Base-by-base conservation (phyloP, 2,329 filamentous ascomycete species). In the Neurospora sp. region DNA sequence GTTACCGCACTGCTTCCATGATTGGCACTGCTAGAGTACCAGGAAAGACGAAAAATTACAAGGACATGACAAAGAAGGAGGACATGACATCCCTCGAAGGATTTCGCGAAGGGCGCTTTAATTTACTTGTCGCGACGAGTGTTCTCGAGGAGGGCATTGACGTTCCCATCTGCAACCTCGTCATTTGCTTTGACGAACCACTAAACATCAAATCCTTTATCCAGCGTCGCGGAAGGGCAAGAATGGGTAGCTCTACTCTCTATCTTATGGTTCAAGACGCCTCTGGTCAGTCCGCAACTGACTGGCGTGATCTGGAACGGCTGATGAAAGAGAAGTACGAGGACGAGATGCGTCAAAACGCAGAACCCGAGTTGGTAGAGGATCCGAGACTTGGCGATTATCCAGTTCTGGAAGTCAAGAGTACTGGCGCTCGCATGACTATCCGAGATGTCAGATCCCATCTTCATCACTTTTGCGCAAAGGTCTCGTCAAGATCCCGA, bases 381-480 rank as follows among this genome's bases (percentile, higher is more conserved):
- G 80, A 84, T 1, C 72, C 72, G 77, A 67, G 76, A 72, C 39
- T 77, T 62, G 40, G 80, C 3, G 75, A 77, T 19, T 74, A 81
- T 37, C 72, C 77, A 5, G 75, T 78, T 12, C 75, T 85, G 66
- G 73, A 75, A 17, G 79, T 86, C n/a, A 40, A 69, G 71, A 80
- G 28, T 72, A 78, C 28, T 79, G 88, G 12, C 4, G 92, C 92
- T 0, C 81, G 88, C 2, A 81, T 97, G 15, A 91, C 91, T 11
- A 83, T 93, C 1, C 86, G 92, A 43, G 91, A 91, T 73, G 91
- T 92, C 0, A 87, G 90, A 66, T 79, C 84, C n/a, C 93, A 96
- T 77, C 84, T 98, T 1, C 83, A 91, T 66, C 92, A 97, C 78
- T 96, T 97, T 74, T 97, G 94, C 78, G 81, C 83, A 0, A 84